Evolutionary conservation across 106 monocot species (phyloP).

Genomic region (Platanthera guangdongensis): DNA sequence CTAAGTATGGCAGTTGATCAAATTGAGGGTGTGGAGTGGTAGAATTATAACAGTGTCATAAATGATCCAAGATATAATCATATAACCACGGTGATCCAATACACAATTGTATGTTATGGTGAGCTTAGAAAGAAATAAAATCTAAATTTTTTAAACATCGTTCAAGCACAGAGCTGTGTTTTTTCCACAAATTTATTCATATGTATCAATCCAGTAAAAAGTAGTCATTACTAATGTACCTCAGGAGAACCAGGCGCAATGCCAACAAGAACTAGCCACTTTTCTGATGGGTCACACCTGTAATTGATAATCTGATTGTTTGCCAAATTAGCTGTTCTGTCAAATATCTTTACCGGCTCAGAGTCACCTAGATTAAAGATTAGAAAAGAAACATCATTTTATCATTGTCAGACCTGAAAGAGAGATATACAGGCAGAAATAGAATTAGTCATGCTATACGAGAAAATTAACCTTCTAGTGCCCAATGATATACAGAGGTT

Average conservation of each 20-base stretch:
- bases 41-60: background rate
- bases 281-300: conserved; percentile 88
- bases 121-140: background rate
- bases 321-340: conserved; percentile 80
- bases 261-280: conserved; percentile 96
- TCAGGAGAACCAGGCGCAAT: conserved; percentile 93
- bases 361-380: conserved; percentile 53
- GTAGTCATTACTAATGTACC: conserved; percentile 30
- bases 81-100: background rate
- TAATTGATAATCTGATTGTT: conserved; percentile 99
- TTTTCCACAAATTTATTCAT: background rate
- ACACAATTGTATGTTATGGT: background rate
- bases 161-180: background rate
- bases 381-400: background rate
- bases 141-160: background rate
- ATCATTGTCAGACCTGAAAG: background rate
- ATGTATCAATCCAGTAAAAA: background rate
- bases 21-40: background rate
- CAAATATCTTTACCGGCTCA: conserved; percentile 89
- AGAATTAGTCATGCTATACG: background rate
- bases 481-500: conserved; percentile 92
- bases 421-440: background rate
- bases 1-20: background rate
- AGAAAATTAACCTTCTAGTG: conserved; percentile 59
- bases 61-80: background rate